These are phyloP conservation scores for Paraconiothyrium brasiliense DNA, from an alignment of 2,329 filamentous ascomycete genomes.

Conservation along the genomic window DNA sequence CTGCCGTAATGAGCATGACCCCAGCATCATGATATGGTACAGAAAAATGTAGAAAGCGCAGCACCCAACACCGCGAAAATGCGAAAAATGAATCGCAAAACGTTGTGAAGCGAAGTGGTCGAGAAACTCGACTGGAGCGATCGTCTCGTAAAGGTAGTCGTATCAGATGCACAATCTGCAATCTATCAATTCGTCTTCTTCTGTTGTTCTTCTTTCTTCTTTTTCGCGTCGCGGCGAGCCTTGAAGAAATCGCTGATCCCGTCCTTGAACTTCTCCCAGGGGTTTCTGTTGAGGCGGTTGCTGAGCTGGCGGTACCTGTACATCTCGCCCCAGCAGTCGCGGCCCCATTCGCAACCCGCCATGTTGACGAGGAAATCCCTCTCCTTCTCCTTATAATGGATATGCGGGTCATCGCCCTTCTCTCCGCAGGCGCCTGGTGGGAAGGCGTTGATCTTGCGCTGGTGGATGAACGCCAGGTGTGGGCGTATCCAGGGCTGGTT, in stretches of 20 bases:
- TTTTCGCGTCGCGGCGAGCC: constrained; percentile 36
- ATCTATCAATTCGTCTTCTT: constrained; percentile 27
- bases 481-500: constrained; percentile 93
- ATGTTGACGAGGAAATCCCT: constrained; percentile 97
- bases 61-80: constrained; percentile 11
- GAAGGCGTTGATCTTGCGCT: constrained; percentile 94
- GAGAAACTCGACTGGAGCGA: not conserved
- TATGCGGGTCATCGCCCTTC: constrained; percentile 74
- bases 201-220: constrained; percentile 36
- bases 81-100: constrained; percentile 9
- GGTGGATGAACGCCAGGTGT: constrained; percentile 86
- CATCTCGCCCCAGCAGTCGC: constrained; percentile 98
- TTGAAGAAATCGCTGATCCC: constrained; percentile 53
- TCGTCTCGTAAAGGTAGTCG: constrained; percentile 23
- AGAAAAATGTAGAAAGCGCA: constrained; percentile 4
- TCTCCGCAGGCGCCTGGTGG: constrained; percentile 88
- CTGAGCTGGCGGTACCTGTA: constrained; percentile 93
- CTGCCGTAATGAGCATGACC: constrained; percentile 6
- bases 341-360: constrained; percentile 96
- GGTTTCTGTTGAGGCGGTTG: constrained; percentile 84
- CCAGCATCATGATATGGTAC: constrained; percentile 17
- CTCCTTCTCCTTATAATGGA: constrained; percentile 87
- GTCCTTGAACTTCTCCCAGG: constrained; percentile 74
- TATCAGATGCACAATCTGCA: constrained; percentile 17
- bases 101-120: not conserved